These are phyloP conservation scores for Rhododendron mucronatum DNA, from an alignment of 148 eudicot genomes.

Conservation along the genomic window DNA sequence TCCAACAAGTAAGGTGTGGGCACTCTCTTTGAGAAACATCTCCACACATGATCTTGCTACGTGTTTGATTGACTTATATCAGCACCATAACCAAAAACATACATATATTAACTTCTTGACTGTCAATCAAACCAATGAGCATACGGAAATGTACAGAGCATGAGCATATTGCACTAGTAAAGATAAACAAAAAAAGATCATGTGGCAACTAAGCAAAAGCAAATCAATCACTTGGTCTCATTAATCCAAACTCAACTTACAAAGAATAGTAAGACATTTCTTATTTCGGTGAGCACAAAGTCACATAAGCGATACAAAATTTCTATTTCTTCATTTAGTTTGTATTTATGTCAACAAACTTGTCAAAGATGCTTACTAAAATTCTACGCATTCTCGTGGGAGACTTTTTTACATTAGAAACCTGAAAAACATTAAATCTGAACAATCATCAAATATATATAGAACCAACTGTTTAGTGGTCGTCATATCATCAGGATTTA, in stretches of 20 bases:
- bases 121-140: no score
- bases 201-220: no score
- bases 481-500: neutral
- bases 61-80: no score
- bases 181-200: no score
- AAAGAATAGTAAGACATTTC: slow-evolving; percentile 69
- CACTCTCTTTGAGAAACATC: no score
- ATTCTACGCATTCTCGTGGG: slow-evolving; percentile 24
- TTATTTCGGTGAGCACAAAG: slow-evolving; percentile 74
- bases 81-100: no score
- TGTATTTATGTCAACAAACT: slow-evolving; percentile 65
- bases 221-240: neutral
- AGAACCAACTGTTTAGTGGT: neutral
- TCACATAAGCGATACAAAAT: slow-evolving; percentile 70
- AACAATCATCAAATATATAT: neutral
- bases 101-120: no score
- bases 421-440: slow-evolving; percentile 28
- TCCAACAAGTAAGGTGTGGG: no score
- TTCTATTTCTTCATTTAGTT: slow-evolving; percentile 76
- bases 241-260: slow-evolving; percentile 41
- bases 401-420: slow-evolving; percentile 18
- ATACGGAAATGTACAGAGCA: no score
- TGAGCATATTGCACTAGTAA: no score
- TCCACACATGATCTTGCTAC: no score
- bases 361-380: slow-evolving; percentile 14